Base-by-base conservation (phyloP, 2,329 filamentous ascomycete genomes). In the Fusarium virguliforme region DNA sequence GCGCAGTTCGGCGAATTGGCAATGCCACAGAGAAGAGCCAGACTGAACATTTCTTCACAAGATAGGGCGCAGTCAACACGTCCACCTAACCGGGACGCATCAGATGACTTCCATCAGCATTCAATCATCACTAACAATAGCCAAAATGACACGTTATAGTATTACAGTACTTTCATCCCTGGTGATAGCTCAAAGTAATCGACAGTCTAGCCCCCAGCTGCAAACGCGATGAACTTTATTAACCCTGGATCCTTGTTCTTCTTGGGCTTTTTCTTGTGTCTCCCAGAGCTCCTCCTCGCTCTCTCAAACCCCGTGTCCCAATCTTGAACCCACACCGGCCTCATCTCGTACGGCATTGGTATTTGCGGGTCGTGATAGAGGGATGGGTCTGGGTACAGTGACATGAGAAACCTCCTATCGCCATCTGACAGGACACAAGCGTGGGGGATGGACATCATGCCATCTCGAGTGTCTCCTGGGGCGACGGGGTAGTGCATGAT, bases 401-500 rank as follows among this genome's bases (percentile, higher is more conserved):
- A 48, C 43, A 48, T 30, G 43, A 48, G 43, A n/a, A 48, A 48
- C 3, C 43, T 48, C 15, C 24, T 48, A 6, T 48, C 43, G 13
- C 43, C 43, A 3, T 48, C 43, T 3, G 43, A 48, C 5, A 48
- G n/a, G 2, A 48, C 43, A 10, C 15, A 30, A 3, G 43, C 43
- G 24, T 48, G 43, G 8, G 43, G 43, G 15, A 48, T 26, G 9
- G 6, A 48, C 43, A 48, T 48, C 43, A 48, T 30, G 0, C 43
- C 43, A 4, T 48, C 43, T 48, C 43, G 43, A 8, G 43, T 48
- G 43, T 48, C 43, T 48, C 26, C 43, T 18, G 43, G 43, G 15
- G 43, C 43, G 43, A 48, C 28, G 1, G 43, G 43, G 24, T 48
- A 48, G 28, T 48, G 43, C 43, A 48, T 48, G 43, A 48, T 48